Percentiles rank a stretch among this genome's conserved stretches.
phyloP scores from a whole-genome alignment of 768 basidiomycete species.

The Boletales sp. region DNA sequence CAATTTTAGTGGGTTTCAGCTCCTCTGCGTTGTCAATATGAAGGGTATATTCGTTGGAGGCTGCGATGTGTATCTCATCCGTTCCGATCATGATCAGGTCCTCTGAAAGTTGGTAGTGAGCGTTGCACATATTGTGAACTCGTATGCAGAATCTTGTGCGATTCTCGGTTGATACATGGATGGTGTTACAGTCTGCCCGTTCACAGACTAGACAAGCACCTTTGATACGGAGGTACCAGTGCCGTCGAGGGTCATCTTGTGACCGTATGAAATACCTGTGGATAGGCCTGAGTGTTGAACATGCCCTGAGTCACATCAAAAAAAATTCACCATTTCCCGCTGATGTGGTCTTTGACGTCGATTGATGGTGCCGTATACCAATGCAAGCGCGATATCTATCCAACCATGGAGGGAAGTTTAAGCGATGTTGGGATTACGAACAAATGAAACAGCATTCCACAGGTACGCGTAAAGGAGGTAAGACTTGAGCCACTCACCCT shows the following conservation, averaged over 20 bases:
- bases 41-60: neutral
- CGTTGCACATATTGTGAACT: neutral
- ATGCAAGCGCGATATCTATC: too few relatives aligned
- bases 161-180: neutral
- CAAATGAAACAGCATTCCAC: too few relatives aligned
- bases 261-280: neutral
- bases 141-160: neutral
- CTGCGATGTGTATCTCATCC: neutral
- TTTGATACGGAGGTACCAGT: neutral
- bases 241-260: neutral
- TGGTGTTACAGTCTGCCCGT: neutral
- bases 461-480: too few relatives aligned
- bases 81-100: neutral
- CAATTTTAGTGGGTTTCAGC: neutral
- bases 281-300: too few relatives aligned
- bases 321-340: neutral
- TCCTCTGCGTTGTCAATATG: neutral
- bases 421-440: too few relatives aligned
- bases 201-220: neutral
- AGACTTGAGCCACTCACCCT: too few relatives aligned
- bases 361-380: too few relatives aligned
- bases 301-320: too few relatives aligned
- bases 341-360: conserved; percentile 2
- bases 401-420: too few relatives aligned
- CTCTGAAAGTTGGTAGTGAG: too few relatives aligned